Percentiles rank a stretch among this genome's conserved stretches.
Conservation (phyloP, 306 rosid genomes). For the Medicago truncatula region MtrunA17r5.0-ANR NC_053042.1:8059001-8059500, state of each 20-base stretch:
- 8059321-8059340: conserved; percentile 95
- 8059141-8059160: conserved; percentile 95
- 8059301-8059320: conserved; percentile 88
- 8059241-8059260: conserved; percentile 25
- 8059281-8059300: conserved; percentile 94
- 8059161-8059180: conserved; percentile 81
- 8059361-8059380: conserved; percentile 83
- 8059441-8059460: conserved; percentile 79
- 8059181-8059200: conserved; percentile 52
- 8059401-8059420: conserved; percentile 93
- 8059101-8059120: conserved; percentile 92
- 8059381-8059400: conserved; percentile 88
- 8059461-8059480: conserved; percentile 94
- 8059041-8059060: conserved; percentile 7
- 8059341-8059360: conserved; percentile 93
- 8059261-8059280: conserved; percentile 35
- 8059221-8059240: not conserved
- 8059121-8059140: conserved; percentile 92
- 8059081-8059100: conserved; percentile 67
- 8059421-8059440: conserved; percentile 96
- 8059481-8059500: conserved; percentile 87
- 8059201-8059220: not conserved
- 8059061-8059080: conserved; percentile 21
- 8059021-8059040: not conserved
- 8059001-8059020: conserved; percentile 29